Conservation (phyloP, 305 asterid genomes). For the Ruellia speciosa region DNA sequence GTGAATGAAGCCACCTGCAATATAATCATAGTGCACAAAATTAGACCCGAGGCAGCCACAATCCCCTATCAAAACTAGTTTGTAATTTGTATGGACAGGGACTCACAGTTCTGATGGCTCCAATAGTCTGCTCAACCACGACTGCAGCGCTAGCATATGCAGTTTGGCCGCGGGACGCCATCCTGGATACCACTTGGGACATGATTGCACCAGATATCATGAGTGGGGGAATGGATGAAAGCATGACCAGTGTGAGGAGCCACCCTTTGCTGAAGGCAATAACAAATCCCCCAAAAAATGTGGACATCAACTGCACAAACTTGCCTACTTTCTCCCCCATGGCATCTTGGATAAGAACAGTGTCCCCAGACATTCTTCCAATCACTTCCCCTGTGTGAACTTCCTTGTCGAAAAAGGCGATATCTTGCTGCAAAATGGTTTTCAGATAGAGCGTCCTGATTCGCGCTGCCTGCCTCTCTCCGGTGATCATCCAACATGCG, state of each 20-base stretch:
- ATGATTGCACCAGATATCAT: constrained; percentile 64
- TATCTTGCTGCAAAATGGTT: constrained; percentile 74
- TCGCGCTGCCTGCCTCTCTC: constrained; percentile 86
- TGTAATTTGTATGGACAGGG: neutral
- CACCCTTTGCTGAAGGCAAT: constrained; percentile 74
- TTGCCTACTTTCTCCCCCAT: constrained; percentile 98
- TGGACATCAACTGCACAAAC: constrained; percentile 60
- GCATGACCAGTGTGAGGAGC: constrained; percentile 78
- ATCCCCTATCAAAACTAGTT: too few relatives aligned
- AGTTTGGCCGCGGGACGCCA: constrained; percentile 45
- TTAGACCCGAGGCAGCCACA: neutral
- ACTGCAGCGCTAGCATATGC: constrained; percentile 65
- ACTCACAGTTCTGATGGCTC: constrained; percentile 75
- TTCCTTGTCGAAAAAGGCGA: constrained; percentile 77
- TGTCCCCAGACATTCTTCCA: constrained; percentile 91
- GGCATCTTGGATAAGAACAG: constrained; percentile 90
- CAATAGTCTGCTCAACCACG: constrained; percentile 78
- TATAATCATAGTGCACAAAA: neutral
- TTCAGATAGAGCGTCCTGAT: constrained; percentile 60
- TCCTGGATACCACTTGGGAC: constrained; percentile 48
- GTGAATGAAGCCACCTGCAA: constrained; percentile 73
- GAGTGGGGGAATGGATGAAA: constrained; percentile 73
- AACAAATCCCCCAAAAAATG: constrained; percentile 71
- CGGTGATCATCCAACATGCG: constrained; percentile 89
- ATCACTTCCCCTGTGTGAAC: constrained; percentile 81